Evolutionary conservation across 2,329 filamentous ascomycete genomes (phyloP).

Genomic region (Aureobasidium namibiae): DNA sequence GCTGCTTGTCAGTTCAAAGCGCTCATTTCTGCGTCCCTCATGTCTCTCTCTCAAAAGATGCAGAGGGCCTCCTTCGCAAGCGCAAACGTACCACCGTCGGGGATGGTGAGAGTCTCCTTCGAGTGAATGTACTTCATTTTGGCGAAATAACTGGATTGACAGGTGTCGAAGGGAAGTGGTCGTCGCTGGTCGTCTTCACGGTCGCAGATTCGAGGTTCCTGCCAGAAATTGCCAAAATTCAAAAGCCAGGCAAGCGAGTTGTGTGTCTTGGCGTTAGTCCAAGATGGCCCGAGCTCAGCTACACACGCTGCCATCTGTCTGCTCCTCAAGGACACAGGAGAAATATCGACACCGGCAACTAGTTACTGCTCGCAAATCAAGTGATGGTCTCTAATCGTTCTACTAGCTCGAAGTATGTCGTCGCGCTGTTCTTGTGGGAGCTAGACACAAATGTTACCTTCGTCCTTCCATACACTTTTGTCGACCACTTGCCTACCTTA

Average conservation of each 20-base stretch:
- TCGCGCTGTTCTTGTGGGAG: too few relatives aligned
- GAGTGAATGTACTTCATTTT: conserved; percentile 99
- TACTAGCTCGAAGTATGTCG: too few relatives aligned
- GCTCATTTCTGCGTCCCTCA: conserved; percentile 6
- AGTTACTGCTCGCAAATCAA: too few relatives aligned
- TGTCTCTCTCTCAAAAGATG: conserved; percentile 12
- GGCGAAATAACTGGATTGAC: conserved; percentile 30
- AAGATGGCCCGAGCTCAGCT: not conserved
- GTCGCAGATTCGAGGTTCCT: not conserved
- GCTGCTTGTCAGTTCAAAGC: conserved; percentile 17
- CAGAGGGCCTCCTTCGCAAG: not conserved
- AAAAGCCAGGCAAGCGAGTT: conserved; percentile 1
- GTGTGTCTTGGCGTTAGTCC: not conserved
- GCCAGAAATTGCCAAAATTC: not conserved
- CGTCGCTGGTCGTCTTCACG: conserved; percentile 9
- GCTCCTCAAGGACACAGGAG: not conserved
- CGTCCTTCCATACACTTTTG: too few relatives aligned
- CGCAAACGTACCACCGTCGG: conserved; percentile 76
- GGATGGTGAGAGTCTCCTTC: conserved; percentile 88
- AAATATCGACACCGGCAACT: not conserved
- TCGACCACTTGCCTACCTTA: too few relatives aligned
- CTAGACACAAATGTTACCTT: too few relatives aligned
- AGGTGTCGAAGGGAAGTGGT: conserved; percentile 13
- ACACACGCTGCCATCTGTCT: not conserved
- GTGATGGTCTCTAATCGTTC: too few relatives aligned